Base-by-base conservation (phyloP, 1,284 basidiomycete species). In the Tilletia caries region DNA sequence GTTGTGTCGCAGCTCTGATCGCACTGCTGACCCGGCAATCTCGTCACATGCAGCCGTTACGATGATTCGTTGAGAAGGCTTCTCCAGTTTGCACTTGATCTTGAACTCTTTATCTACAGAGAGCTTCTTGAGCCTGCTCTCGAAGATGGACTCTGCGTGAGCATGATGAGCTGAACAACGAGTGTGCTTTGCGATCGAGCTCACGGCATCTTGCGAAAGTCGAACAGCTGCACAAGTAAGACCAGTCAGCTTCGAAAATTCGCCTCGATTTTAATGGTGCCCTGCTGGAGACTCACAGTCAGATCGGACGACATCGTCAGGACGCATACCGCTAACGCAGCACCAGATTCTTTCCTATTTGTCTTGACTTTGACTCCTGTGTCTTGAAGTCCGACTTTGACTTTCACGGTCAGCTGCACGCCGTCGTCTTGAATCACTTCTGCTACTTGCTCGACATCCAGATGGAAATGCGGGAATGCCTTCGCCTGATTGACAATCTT, bases 51-150 rank as follows among this genome's bases (percentile, higher is more conserved):
- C 70, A 0, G 75, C 68, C 41, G 69, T 70, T 58, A 73, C 72
- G 13, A 78, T 25, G 52, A 84, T 65, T 3, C 76, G 77, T 60
- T 78, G 78, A 6, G 72, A 76, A 0, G 79, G 79, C 67, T 79
- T 78, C 33, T 71, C 69, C 18, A 84, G 76, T 1, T 70, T 43
- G 33, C 79, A 75, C 1, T 70, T 70, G 32, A 83, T 13, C 10
- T 69, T 68, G 48, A 62, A 75, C 27, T 67, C 48, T 25, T 68
- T 58, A 8, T 73, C 73, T 12, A 71, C 69, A 13, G 68, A 71
- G 15, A 73, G 69, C 20, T 65, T 75, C 48, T 62, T 62, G 29
- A 50, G 12, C 6, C 44, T 66, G 65, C 2, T 20, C 15, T 4
- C 32, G 5, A 65, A 33, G 13, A 23, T 5, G 12, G 37, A 37